Evolutionary conservation across 2,329 filamentous ascomycete genomes (phyloP).

Genomic region (Fusarium nelsonii): DNA sequence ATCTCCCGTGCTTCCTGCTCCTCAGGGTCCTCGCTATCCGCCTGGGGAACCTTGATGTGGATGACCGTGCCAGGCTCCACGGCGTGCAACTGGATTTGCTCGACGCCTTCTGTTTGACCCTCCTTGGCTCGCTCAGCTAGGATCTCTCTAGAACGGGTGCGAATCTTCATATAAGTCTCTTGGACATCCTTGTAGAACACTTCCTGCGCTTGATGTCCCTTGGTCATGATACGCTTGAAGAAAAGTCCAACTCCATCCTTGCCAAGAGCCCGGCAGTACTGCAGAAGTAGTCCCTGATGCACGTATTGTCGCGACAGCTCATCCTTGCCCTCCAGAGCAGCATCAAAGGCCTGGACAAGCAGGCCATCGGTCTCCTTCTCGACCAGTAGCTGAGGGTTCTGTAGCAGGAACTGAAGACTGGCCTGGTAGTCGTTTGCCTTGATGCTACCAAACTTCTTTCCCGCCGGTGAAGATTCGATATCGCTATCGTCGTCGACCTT

Average conservation of each 20-base stretch:
- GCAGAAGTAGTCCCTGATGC: slow-evolving; percentile 90
- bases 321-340: slow-evolving; percentile 79
- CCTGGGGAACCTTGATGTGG: slow-evolving; percentile 83
- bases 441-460: slow-evolving; percentile 85
- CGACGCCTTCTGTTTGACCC: slow-evolving; percentile 75
- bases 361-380: slow-evolving; percentile 93
- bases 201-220: slow-evolving; percentile 88
- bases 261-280: slow-evolving; percentile 93
- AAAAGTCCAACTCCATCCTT: slow-evolving; percentile 90
- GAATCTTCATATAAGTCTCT: slow-evolving; percentile 86
- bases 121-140: slow-evolving; percentile 65
- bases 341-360: slow-evolving; percentile 91
- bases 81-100: slow-evolving; percentile 97
- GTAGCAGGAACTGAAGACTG: slow-evolving; percentile 80
- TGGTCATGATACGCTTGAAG: slow-evolving; percentile 94
- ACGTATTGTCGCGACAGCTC: slow-evolving; percentile 88
- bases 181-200: slow-evolving; percentile 95
- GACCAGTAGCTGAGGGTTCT: slow-evolving; percentile 80
- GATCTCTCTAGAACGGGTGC: slow-evolving; percentile 80
- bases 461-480: slow-evolving; percentile 80
- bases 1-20: slow-evolving; percentile 75
- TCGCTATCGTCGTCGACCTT: slow-evolving; percentile 74
- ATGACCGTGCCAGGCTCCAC: slow-evolving; percentile 94
- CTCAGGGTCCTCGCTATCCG: slow-evolving; percentile 73
- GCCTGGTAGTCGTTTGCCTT: slow-evolving; percentile 78